Conservation (phyloP, 495 filamentous ascomycete genomes). For the Penicillium diatomitis region DNA sequence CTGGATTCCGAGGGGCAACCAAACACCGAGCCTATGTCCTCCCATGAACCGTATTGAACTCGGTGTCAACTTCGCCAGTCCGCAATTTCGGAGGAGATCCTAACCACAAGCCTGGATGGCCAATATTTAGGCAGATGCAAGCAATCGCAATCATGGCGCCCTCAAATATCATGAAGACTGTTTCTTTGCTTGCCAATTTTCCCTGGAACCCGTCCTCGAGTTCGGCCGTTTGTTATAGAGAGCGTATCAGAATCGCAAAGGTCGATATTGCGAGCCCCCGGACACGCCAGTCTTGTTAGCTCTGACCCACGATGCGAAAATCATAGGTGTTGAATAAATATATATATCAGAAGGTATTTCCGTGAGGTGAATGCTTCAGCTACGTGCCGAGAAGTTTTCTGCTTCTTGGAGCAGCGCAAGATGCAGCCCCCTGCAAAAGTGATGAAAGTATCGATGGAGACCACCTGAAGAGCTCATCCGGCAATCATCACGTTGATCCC, state of each 20-base stretch:
- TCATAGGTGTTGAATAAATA: background rate
- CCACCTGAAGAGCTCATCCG: conserved; percentile 45
- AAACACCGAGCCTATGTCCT: background rate
- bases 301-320: background rate
- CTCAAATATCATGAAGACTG: conserved; percentile 61
- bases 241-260: conserved; percentile 52
- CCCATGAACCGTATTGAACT: background rate
- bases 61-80: background rate
- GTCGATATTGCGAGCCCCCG: conserved; percentile 39
- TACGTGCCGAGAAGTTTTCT: background rate
- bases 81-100: background rate
- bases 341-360: background rate
- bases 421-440: conserved; percentile 16
- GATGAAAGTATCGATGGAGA: conserved; percentile 44
- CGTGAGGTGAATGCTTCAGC: background rate
- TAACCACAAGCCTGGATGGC: background rate
- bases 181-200: conserved; percentile 47
- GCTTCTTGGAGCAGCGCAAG: background rate
- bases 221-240: conserved; percentile 56
- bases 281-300: background rate
- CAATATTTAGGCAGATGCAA: conserved; percentile 40
- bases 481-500: conserved; percentile 49
- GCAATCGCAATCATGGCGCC: conserved; percentile 60
- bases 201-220: conserved; percentile 54
- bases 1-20: too few relatives aligned